These are phyloP conservation scores for Plasmodium gallinaceum DNA, from an alignment of 169 alveolate genomes.

Conservation along the genomic window DNA sequence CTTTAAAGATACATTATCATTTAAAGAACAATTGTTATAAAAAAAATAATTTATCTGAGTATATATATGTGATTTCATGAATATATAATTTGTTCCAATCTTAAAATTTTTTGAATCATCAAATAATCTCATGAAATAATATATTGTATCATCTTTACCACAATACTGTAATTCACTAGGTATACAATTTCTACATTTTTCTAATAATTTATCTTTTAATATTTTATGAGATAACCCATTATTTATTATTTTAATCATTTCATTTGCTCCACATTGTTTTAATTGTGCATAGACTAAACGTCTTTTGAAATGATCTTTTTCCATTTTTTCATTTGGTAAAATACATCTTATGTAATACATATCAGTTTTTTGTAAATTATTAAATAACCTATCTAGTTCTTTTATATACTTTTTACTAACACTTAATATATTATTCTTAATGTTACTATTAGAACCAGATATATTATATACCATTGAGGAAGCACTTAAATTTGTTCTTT, in stretches of 20 bases:
- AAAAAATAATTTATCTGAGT: constrained; percentile 34
- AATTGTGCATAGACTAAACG: constrained; percentile 37
- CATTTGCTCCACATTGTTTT: constrained; percentile 71
- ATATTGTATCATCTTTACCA: constrained; percentile 19
- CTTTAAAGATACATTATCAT: background rate
- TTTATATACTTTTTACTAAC: constrained; percentile 80
- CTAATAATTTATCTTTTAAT: constrained; percentile 22
- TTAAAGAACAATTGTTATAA: background rate
- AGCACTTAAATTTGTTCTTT: too few species aligned
- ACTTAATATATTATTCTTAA: constrained; percentile 75
- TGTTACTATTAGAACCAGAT: constrained; percentile 13
- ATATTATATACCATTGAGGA: constrained; percentile 4
- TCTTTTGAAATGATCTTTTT: constrained; percentile 25
- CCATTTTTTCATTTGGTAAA: constrained; percentile 80
- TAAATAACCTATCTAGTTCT: constrained; percentile 78
- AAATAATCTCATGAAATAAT: constrained; percentile 60
- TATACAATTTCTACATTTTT: background rate
- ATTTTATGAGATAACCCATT: constrained; percentile 66
- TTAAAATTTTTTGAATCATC: constrained; percentile 1
- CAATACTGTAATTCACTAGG: constrained; percentile 29
- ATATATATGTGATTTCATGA: constrained; percentile 37
- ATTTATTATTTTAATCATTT: constrained; percentile 49
- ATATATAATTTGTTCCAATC: constrained; percentile 34
- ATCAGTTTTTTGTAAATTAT: constrained; percentile 74
- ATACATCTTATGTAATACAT: constrained; percentile 81